Conservation (phyloP, 2,329 filamentous ascomycete genomes). For the Colletotrichum gigasporum region DNA sequence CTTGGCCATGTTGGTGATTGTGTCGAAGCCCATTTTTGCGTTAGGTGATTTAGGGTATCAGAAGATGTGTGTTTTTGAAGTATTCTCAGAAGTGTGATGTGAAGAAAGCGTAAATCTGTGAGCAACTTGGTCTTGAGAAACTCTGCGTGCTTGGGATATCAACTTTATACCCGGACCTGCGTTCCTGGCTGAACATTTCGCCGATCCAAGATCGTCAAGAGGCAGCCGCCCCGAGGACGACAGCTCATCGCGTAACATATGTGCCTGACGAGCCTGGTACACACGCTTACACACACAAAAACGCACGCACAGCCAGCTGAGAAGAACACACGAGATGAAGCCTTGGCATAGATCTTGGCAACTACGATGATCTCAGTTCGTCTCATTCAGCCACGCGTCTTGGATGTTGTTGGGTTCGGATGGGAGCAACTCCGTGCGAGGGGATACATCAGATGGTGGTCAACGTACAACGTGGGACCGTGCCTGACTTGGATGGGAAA, state of each 20-base stretch:
- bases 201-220: no score
- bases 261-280: no score
- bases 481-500: background rate
- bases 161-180: no score
- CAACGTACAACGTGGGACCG: slow-evolving; percentile 12
- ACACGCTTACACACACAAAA: background rate
- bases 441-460: slow-evolving; percentile 15
- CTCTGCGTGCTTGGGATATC: no score
- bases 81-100: no score
- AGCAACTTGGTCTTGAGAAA: no score
- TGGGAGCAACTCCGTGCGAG: background rate
- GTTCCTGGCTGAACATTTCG: no score
- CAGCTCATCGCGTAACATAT: no score
- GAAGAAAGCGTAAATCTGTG: no score
- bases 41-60: no score
- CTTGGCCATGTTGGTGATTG: slow-evolving; percentile 34
- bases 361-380: background rate
- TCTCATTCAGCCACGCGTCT: background rate
- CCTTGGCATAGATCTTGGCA: background rate
- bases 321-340: background rate
- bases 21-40: slow-evolving; percentile 37
- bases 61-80: background rate
- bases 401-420: background rate
- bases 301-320: background rate
- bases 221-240: no score